phyloP scores from a whole-genome alignment of 192 early-diverging fungal genomes.

The Jimgerdemannia flammicorona region DNA sequence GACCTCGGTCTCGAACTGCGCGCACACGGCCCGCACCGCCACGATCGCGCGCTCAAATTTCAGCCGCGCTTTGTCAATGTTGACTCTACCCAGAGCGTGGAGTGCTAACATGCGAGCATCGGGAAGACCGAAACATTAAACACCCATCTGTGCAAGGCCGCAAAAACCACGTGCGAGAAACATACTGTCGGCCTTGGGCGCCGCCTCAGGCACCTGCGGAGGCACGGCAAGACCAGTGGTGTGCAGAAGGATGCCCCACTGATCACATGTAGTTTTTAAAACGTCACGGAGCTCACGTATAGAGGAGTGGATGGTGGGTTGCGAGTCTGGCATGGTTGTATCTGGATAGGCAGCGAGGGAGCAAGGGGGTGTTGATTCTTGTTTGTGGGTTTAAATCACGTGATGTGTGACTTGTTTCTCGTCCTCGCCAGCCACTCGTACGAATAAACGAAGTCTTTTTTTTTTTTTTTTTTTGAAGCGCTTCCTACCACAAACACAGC shows the following conservation, averaged over 20 bases:
- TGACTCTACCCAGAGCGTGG: conserved; percentile 26
- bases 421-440: not conserved
- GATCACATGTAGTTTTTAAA: not conserved
- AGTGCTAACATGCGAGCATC: conserved; percentile 11
- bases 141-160: no score
- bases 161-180: not conserved
- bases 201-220: not conserved
- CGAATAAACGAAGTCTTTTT: no score
- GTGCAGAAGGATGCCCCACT: not conserved
- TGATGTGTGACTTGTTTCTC: not conserved
- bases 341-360: not conserved
- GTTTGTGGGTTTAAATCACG: not conserved
- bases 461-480: no score
- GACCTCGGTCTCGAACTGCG: conserved; percentile 34
- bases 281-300: not conserved
- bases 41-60: conserved; percentile 24
- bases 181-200: not conserved
- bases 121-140: no score
- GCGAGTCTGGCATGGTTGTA: not conserved
- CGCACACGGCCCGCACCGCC: conserved; percentile 24
- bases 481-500: not conserved
- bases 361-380: not conserved
- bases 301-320: not conserved
- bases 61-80: conserved; percentile 28
- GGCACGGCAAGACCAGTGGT: not conserved